Evolutionary conservation across 805 yeast genomes (phyloP).

Genomic region (Lachancea dasiensis): DNA sequence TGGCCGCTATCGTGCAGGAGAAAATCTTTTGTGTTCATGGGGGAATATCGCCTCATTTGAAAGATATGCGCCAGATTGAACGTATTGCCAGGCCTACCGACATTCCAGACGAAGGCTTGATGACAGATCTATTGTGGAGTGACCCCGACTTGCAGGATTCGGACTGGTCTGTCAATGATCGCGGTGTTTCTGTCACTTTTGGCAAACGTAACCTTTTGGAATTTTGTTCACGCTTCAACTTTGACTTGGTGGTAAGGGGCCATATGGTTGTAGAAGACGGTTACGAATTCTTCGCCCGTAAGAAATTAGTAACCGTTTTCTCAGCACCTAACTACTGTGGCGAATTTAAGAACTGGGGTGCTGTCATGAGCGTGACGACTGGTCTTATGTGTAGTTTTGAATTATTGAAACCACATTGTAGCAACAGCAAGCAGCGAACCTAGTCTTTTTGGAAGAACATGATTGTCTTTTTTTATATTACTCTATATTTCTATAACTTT

Average conservation of each 20-base stretch:
- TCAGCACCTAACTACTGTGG: conserved; percentile 84
- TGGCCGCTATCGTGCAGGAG: conserved; percentile 91
- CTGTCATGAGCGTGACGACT: conserved; percentile 68
- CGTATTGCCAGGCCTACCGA: conserved; percentile 73
- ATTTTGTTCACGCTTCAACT: conserved; percentile 58
- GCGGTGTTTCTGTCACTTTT: conserved; percentile 78
- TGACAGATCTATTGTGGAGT: conserved; percentile 78
- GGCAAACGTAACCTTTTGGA: conserved; percentile 62
- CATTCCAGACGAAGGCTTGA: conserved; percentile 70
- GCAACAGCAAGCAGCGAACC: conserved; percentile 11
- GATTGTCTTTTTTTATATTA: not conserved
- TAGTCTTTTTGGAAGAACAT: not conserved
- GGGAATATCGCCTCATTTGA: conserved; percentile 69
- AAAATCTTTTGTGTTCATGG: conserved; percentile 90
- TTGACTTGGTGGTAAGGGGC: conserved; percentile 73
- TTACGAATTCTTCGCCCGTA: conserved; percentile 70
- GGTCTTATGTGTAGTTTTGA: conserved; percentile 67
- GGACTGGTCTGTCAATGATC: conserved; percentile 72
- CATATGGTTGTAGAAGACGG: conserved; percentile 92
- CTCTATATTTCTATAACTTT: not conserved
- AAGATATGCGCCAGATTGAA: conserved; percentile 56
- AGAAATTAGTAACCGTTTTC: conserved; percentile 71
- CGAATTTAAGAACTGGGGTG: conserved; percentile 75
- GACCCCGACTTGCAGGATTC: conserved; percentile 57
- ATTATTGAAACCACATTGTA: conserved; percentile 50